These are phyloP conservation scores for Trichoderma arundinaceum DNA, from an alignment of 2,329 filamentous ascomycete species.

Conservation along the genomic window DNA sequence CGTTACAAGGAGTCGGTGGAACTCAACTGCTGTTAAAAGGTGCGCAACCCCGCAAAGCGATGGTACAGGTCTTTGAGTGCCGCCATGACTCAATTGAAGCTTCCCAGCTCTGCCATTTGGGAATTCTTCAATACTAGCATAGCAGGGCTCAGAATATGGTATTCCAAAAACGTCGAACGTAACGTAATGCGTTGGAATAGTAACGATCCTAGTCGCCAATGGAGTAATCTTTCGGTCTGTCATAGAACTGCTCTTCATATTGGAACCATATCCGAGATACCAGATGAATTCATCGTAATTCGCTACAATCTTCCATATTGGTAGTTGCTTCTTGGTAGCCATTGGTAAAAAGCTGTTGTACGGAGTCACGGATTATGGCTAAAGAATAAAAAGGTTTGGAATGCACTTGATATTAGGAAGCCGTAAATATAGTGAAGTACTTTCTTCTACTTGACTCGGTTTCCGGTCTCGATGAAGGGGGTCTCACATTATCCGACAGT, in stretches of 20 bases:
- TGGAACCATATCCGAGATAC: conserved; percentile 31
- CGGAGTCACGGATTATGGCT: too few relatives aligned
- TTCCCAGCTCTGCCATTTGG: conserved; percentile 3
- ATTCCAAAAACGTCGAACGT: conserved; percentile 31
- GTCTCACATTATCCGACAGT: too few relatives aligned
- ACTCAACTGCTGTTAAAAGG: conserved; percentile 24
- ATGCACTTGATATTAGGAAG: too few relatives aligned
- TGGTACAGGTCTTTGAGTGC: neutral
- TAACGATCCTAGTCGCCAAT: conserved; percentile 26
- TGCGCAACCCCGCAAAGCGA: conserved; percentile 26
- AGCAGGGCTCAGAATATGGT: conserved; percentile 29
- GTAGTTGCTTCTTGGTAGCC: neutral
- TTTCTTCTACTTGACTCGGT: neutral
- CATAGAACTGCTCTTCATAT: conserved; percentile 31
- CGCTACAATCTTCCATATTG: conserved; percentile 18
- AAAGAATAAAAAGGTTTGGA: too few relatives aligned
- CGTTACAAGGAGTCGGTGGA: conserved; percentile 21
- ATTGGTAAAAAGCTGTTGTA: neutral
- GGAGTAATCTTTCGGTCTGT: conserved; percentile 21
- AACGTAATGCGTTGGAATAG: conserved; percentile 26
- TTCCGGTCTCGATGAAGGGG: too few relatives aligned
- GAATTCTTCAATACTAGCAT: conserved; percentile 27
- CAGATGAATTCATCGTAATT: conserved; percentile 1
- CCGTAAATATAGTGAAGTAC: neutral
- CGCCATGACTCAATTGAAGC: conserved; percentile 3